Evolutionary conservation across 2,329 filamentous ascomycete species (phyloP).

Genomic region (Colletotrichum sidae): DNA sequence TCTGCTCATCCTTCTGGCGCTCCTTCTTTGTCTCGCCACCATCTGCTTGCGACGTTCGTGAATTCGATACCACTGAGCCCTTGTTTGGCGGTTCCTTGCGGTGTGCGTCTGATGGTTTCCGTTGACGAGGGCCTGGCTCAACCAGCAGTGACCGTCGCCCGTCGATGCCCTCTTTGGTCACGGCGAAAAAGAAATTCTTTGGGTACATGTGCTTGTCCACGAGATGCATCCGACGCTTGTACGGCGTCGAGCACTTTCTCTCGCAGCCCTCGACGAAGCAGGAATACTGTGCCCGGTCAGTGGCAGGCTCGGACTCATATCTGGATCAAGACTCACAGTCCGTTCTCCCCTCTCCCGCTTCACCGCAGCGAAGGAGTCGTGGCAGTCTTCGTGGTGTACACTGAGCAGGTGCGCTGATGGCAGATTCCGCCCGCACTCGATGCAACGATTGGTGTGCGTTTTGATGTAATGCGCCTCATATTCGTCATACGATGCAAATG

Average conservation of each 20-base stretch:
- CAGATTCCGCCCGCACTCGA: conserved; percentile 87
- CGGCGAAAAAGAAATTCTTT: conserved; percentile 85
- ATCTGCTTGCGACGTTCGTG: conserved; percentile 12
- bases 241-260: conserved; percentile 82
- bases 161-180: conserved; percentile 92
- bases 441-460: conserved; percentile 85
- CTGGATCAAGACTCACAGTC: conserved; percentile 67
- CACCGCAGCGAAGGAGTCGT: conserved; percentile 82
- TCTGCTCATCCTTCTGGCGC: background rate
- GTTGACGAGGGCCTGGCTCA: conserved; percentile 62
- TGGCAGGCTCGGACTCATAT: background rate
- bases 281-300: conserved; percentile 68
- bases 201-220: conserved; percentile 97
- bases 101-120: conserved; percentile 57
- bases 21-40: conserved; percentile 10
- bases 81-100: conserved; percentile 48
- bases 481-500: conserved; percentile 80
- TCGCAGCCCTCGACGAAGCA: conserved; percentile 94
- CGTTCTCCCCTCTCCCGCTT: conserved; percentile 85
- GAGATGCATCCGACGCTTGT: conserved; percentile 88
- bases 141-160: conserved; percentile 82
- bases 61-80: conserved; percentile 46
- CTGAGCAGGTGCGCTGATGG: conserved; percentile 84
- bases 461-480: conserved; percentile 90
- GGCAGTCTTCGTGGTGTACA: conserved; percentile 90